Percentiles rank a stretch among this genome's conserved stretches.
Conservation (phyloP, 495 filamentous ascomycete species). For the Hyaloscypha finlandica region DNA sequence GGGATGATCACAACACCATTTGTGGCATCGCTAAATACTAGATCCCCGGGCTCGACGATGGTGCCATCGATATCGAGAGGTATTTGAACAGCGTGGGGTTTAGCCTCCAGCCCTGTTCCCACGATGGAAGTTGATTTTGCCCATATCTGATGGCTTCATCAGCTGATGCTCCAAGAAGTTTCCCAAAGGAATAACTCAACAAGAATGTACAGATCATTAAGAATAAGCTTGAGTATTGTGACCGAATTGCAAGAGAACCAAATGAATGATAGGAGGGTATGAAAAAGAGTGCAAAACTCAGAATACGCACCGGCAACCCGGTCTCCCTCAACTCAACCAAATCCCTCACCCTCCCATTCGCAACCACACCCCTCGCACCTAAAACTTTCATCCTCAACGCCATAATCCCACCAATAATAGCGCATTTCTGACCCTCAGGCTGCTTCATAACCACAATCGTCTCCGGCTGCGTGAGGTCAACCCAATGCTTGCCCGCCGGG, state of each 20-base stretch:
- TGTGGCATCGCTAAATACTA: constrained; percentile 61
- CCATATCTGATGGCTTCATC: constrained; percentile 49
- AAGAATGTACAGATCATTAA: neutral
- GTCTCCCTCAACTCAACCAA: constrained; percentile 50
- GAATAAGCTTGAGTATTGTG: neutral
- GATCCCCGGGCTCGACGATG: constrained; percentile 58
- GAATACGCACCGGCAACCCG: constrained; percentile 48
- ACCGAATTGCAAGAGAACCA: neutral
- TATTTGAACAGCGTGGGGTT: constrained; percentile 55
- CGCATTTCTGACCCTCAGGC: constrained; percentile 58
- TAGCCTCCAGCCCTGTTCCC: constrained; percentile 61
- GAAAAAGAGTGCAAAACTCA: neutral
- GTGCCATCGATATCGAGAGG: constrained; percentile 51
- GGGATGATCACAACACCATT: constrained; percentile 69
- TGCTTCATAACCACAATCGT: constrained; percentile 63
- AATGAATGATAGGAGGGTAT: neutral
- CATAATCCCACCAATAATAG: constrained; percentile 69
- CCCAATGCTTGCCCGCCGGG: constrained; percentile 55
- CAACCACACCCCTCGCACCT: constrained; percentile 53
- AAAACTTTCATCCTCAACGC: constrained; percentile 60
- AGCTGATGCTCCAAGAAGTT: neutral
- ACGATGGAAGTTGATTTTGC: constrained; percentile 57
- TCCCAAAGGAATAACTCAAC: neutral
- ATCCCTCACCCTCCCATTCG: constrained; percentile 65
- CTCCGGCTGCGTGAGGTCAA: constrained; percentile 53